Base-by-base conservation (phyloP, 768 basidiomycete genomes). In the Collybia nuda region DNA sequence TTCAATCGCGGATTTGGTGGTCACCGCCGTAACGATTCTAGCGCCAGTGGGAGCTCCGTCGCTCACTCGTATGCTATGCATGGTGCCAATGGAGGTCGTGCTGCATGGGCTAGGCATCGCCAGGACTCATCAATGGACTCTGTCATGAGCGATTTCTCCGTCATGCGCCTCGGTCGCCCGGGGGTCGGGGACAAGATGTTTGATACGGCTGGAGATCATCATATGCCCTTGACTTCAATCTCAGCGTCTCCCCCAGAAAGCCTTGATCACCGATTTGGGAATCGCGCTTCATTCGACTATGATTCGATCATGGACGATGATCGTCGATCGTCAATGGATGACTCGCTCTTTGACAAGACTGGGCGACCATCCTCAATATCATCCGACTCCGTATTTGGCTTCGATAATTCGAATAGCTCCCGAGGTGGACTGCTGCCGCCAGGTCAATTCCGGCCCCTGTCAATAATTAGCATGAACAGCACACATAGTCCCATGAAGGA, bases 121-220 rank as follows among this genome's bases (percentile, higher is more conserved):
- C 76, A 75, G 14, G 79, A 86, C 22, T 57, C 64, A 28, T 89
- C 87, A 0, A 62, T 77, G 1, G 89, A 91, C 54, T 91, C 89
- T 0, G 64, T 81, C 26, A 65, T 76, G 60, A 90, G 86, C 56
- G 83, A 87, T 40, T 79, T 78, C 54, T 84, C 86, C 8, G 73
- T 67, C 2, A 65, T 72, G 56, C 71, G 77, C n/a, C 65, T 87
- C 0, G 82, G 77, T 1, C 78, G 90, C 8, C 90, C 90, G 1
- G 88, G 84, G 2, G 63, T 92, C 3, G 90, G 90, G 1, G 90
- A 93, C 65, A 93, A 91, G 77, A 93, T 93, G 90, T 88, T 93
- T 54, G 84, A 87, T 32, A 82, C 75, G 11, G 62, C 60, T 17
- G 64, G 57, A 6, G 81, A 80, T 29, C 76, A 73, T 41, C 78